phyloP scores from a whole-genome alignment of 257 asterid species.

The Solanum infundibuliforme region DNA sequence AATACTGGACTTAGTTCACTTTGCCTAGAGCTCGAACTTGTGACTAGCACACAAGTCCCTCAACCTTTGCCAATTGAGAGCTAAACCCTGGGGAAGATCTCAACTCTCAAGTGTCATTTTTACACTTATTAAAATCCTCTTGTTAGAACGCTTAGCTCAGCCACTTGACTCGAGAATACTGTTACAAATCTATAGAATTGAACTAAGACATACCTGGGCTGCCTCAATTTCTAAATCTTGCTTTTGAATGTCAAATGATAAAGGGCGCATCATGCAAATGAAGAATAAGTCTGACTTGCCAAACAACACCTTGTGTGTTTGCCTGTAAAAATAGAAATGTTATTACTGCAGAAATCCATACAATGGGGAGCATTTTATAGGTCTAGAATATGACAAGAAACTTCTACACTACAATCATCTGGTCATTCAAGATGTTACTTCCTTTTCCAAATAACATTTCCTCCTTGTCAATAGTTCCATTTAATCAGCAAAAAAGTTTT shows the following conservation, averaged over 20 bases:
- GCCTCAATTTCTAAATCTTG: constrained; percentile 74
- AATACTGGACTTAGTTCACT: background rate
- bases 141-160: background rate
- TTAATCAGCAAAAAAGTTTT: background rate
- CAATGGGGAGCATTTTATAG: background rate
- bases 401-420: background rate
- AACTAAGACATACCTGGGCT: constrained; percentile 38
- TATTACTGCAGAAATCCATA: background rate
- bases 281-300: constrained; percentile 9
- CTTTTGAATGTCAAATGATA: constrained; percentile 45
- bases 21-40: background rate
- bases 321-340: constrained; percentile 23
- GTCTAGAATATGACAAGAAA: background rate
- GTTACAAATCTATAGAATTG: background rate
- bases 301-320: constrained; percentile 45
- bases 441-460: background rate
- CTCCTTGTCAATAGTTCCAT: background rate
- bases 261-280: constrained; percentile 54
- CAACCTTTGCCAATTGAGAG: background rate
- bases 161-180: background rate
- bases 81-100: background rate
- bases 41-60: background rate
- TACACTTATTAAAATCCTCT: background rate
- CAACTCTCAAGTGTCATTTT: background rate
- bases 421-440: background rate